Evolutionary conservation across 495 filamentous ascomycete species (phyloP).

Genomic region (Lindgomyces ingoldianus): DNA sequence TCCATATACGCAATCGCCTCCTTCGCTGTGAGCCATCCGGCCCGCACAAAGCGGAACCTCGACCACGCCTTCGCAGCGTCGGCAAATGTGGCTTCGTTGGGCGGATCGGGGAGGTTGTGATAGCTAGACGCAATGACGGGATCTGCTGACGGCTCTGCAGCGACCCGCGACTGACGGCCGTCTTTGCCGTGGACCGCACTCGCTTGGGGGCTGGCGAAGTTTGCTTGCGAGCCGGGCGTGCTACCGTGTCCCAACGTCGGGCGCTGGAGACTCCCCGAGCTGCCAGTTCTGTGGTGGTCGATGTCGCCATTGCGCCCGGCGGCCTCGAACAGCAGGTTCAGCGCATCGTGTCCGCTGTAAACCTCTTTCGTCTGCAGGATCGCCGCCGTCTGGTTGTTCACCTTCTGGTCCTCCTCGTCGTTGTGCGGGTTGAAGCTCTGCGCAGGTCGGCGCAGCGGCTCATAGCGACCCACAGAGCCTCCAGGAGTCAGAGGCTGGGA

Average conservation of each 20-base stretch:
- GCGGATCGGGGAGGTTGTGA: conserved; percentile 12
- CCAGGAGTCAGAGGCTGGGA: conserved; percentile 62
- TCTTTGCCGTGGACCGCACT: conserved; percentile 20
- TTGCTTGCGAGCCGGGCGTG: conserved; percentile 35
- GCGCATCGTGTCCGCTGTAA: conserved; percentile 69
- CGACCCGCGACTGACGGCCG: conserved; percentile 9
- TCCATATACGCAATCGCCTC: conserved; percentile 91
- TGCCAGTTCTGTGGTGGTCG: conserved; percentile 42
- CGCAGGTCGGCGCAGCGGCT: conserved; percentile 56
- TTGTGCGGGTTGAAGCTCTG: conserved; percentile 20
- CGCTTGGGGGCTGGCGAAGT: conserved; percentile 40
- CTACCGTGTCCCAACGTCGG: conserved; percentile 22
- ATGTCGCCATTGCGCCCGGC: conserved; percentile 56
- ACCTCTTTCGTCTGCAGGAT: conserved; percentile 64
- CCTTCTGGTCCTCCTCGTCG: conserved; percentile 49
- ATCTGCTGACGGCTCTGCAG: conserved; percentile 25
- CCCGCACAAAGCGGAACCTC: conserved; percentile 85
- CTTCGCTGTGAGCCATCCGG: conserved; percentile 92
- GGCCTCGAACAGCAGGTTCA: conserved; percentile 69
- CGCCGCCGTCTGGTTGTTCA: conserved; percentile 60
- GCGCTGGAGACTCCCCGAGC: conserved; percentile 32
- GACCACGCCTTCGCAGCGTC: conserved; percentile 85
- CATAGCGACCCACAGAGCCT: conserved; percentile 57
- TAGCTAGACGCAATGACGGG: conserved; percentile 26
- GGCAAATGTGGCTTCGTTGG: conserved; percentile 46